Percentiles rank a stretch among this genome's conserved stretches.
phyloP scores from a whole-genome alignment of 495 filamentous ascomycete genomes.

The Bathelium albidoporum region DNA sequence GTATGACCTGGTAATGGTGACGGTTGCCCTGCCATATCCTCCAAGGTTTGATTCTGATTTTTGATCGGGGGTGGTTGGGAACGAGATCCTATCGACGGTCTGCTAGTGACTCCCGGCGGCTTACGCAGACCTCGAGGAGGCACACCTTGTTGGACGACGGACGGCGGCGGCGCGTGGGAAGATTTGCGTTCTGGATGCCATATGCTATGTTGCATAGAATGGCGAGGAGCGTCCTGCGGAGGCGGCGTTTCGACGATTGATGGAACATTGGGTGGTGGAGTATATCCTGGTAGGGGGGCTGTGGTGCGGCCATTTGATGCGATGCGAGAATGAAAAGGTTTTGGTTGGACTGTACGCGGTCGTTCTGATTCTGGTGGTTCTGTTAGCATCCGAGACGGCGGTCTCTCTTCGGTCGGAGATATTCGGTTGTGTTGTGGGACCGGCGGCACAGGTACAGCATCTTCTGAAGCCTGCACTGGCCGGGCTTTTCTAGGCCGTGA shows the following conservation, averaged over 20 bases:
- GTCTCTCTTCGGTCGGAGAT: conserved; percentile 9
- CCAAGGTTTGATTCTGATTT: conserved; percentile 37
- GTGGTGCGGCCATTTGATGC: conserved; percentile 33
- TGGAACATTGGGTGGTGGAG: conserved; percentile 21
- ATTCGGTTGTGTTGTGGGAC: conserved; percentile 13
- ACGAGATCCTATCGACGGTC: background rate
- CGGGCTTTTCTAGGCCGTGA: conserved; percentile 18
- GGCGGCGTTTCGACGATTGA: conserved; percentile 34
- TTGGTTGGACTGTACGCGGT: conserved; percentile 15
- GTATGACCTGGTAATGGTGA: conserved; percentile 61
- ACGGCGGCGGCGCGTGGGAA: conserved; percentile 21
- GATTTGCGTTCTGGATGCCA: conserved; percentile 30
- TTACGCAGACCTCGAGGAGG: conserved; percentile 3
- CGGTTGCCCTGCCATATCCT: conserved; percentile 52
- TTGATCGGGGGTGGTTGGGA: conserved; percentile 5
- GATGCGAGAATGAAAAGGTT: conserved; percentile 32
- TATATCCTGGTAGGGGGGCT: conserved; percentile 31
- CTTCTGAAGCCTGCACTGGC: conserved; percentile 1
- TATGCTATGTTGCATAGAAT: conserved; percentile 10
- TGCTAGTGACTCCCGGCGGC: background rate
- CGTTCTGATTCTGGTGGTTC: conserved; percentile 1
- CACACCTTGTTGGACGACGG: background rate
- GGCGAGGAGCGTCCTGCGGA: conserved; percentile 6
- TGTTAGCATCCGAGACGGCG: background rate
- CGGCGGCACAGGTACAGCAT: background rate